Conservation (phyloP, 306 rosid species). For the Echinosophora koreensis region DNA sequence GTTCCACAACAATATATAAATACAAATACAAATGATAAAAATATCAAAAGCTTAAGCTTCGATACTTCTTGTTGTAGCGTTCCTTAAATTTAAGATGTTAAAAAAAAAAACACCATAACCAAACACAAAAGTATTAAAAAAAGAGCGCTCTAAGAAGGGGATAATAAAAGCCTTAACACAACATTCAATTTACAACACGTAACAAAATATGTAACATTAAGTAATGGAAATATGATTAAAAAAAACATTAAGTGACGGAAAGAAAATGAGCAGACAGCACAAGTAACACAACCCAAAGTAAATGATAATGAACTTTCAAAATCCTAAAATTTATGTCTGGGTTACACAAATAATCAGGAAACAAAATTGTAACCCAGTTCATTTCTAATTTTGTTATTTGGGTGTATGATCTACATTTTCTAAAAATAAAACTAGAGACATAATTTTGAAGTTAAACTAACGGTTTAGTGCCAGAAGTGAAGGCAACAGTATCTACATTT, state of each 20-base stretch:
- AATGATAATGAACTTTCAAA: background rate
- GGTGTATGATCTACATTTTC: too few species aligned
- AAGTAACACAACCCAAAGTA: background rate
- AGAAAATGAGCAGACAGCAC: background rate
- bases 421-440: too few species aligned
- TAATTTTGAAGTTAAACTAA: too few species aligned
- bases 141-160: background rate
- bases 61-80: background rate
- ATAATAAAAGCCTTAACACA: conserved; percentile 12
- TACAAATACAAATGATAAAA: conserved; percentile 30
- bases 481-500: too few species aligned
- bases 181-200: background rate
- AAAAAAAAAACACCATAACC: background rate
- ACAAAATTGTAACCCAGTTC: too few species aligned
- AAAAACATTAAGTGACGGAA: background rate
- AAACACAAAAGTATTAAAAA: background rate
- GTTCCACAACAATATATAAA: conserved; percentile 45
- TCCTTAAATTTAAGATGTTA: too few species aligned
- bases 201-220: too few species aligned
- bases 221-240: background rate
- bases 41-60: conserved; percentile 13
- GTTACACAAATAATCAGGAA: too few species aligned
- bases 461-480: too few species aligned
- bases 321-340: background rate
- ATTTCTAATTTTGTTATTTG: too few species aligned